Evolutionary conservation across 73 alveolate genomes (phyloP), one percentile per base, ranked within the genome.

Genomic region (Stentor roeselii): DNA sequence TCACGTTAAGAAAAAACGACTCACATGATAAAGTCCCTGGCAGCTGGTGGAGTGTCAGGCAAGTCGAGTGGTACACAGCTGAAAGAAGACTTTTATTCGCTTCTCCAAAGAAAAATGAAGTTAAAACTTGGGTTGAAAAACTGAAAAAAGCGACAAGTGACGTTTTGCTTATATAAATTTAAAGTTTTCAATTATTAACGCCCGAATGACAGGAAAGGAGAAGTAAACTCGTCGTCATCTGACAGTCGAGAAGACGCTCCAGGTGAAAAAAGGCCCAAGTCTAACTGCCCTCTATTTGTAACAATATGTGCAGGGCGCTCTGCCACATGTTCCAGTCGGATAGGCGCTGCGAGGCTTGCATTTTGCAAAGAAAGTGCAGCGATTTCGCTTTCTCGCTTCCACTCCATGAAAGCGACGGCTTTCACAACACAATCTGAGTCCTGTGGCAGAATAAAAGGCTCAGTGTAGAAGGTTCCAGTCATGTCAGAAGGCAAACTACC

Each of bases 31-130:
- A 40, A n/a, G 80, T 67, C 80, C n/a, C n/a, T 30, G 80, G 30
- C 21, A 67, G n/a, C 11, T 67, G 41, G 37, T 67, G 80, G 37
- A 67, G 80, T 32, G 37, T 32, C 37, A 67, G 80, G 37, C 41
- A 67, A 2, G 34, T 67, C 37, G 80, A 67, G 34, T 67, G 80
- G 37, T 67, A 67, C 80, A 30, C 80, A 67, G 80, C 80, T 27
- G 80, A 67, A 40, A 21, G 80, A 32, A n/a, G 80, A 27, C 41
- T 67, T 15, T 67, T 67, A 32, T 67, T 67, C 34, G 37, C 42
- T 67, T n/a, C 37, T 32, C 80, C 15, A 2, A 32, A 67, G 21
- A 21, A 34, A 30, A 50, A 50, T 11, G 21, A 6, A 11, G 21
- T 50, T 11, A 6, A 50, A 50, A 6, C 6, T 11, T 50, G 67